These are phyloP conservation scores for Linum lewisii DNA, from an alignment of 345 rosid genomes.

Conservation along the genomic window DNA sequence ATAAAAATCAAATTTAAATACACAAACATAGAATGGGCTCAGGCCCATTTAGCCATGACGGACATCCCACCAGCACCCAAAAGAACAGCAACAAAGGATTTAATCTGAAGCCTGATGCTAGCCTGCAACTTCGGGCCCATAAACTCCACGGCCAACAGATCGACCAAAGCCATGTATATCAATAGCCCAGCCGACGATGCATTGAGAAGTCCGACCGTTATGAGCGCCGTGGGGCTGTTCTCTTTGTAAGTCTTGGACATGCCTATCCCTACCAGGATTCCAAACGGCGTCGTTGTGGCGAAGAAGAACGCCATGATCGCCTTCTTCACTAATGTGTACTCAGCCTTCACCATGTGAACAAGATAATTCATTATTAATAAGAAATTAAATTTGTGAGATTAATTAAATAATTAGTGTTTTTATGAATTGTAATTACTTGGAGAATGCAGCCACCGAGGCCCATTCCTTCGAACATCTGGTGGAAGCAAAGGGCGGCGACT, in stretches of 20 bases:
- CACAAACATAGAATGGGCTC: neutral
- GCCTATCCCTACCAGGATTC: neutral
- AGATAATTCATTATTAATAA: no score
- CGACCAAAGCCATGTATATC: constrained; percentile 5
- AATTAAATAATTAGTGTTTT: no score
- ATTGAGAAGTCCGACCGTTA: neutral
- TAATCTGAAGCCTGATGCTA: neutral
- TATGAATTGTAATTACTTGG: neutral
- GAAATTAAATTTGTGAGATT: neutral
- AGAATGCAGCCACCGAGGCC: constrained; percentile 4
- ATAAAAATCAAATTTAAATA: no score
- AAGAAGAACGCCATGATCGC: constrained; percentile 1
- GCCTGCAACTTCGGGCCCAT: constrained; percentile 5
- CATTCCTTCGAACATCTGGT: constrained; percentile 3
- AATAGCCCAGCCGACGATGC: neutral
- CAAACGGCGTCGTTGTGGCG: neutral
- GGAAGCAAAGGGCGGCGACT: constrained; percentile 1
- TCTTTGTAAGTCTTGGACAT: constrained; percentile 3
- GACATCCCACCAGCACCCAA: constrained; percentile 2
- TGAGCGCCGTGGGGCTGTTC: neutral
- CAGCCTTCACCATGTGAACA: neutral
- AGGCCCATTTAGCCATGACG: constrained; percentile 4
- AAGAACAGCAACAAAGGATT: neutral
- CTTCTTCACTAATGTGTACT: neutral
- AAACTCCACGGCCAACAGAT: neutral